Evolutionary conservation across 371 early-diverging fungal species (phyloP), one percentile per base, ranked within the genome.

Genomic region (Mortierella sp.): DNA sequence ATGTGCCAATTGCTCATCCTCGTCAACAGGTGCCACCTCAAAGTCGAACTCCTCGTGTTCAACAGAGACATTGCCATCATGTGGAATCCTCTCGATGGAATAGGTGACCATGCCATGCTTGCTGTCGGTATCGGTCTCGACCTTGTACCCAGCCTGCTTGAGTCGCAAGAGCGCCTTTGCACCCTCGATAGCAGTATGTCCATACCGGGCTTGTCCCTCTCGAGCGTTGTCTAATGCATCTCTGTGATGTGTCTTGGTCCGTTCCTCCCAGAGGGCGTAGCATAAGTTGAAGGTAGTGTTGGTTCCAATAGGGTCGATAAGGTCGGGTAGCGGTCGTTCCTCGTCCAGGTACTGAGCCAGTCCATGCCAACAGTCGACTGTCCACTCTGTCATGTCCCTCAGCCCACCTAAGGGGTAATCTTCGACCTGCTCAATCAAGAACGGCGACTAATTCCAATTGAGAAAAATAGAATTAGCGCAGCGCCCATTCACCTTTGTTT

Each of bases 341-440:
- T 76, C 35, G 63, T 91, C 91, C 72, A 95, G 89, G 70, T 91
- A 91, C 27, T 88, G 65, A 8, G 92, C 83, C 43, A 93, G 79
- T 41, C 90, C 89, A 3, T 82, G 63, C 90, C 93, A 95, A 80
- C 96, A 96, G 2, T 92, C 90, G 16, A 91, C 80, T 6, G 94
- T 93, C 82, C 92, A 90, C 12, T 85, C 90, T 4, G 95, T 80
- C 91, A 95, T 91, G 72, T 94, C 93, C 48, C 93, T 88, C 1
- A 95, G 56, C 0, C 94, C 93, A 54, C 97, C 97, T 72, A 91
- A 89, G 75, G 93, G 91, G 76, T 97, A 96, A 51, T 91, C 89
- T 51, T 92, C 90, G 54, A 95, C 81, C 24, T 95, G 89, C 76
- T 96, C 95, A 0, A 92, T 90, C 73, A 97, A 83, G 86, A 96